Evolutionary conservation across 2,329 filamentous ascomycete genomes (phyloP).

Genomic region (Pseudomassariella vexata): DNA sequence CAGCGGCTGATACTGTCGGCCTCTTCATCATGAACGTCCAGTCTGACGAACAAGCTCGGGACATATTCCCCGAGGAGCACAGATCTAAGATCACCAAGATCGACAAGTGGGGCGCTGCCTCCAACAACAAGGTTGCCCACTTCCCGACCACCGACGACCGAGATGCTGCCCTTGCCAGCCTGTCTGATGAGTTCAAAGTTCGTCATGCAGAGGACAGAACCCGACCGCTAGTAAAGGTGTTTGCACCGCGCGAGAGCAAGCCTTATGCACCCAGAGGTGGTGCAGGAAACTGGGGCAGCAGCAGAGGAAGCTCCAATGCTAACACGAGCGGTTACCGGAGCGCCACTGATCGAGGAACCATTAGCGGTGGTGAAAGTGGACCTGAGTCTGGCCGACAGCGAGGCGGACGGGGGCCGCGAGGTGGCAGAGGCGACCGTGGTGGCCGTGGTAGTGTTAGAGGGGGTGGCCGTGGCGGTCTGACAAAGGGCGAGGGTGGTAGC

Average conservation of each 20-base stretch:
- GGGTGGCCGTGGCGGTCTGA: conserved; percentile 25
- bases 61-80: conserved; percentile 79
- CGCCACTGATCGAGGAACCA: conserved; percentile 61
- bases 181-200: conserved; percentile 73
- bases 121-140: conserved; percentile 71
- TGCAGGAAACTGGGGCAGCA: conserved; percentile 62
- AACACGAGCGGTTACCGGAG: conserved; percentile 74
- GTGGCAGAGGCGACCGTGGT: conserved; percentile 51
- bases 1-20: conserved; percentile 64
- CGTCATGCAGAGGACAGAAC: conserved; percentile 66
- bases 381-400: conserved; percentile 52
- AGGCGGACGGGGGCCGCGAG: conserved; percentile 51
- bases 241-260: conserved; percentile 61
- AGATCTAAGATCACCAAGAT: conserved; percentile 72
- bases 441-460: conserved; percentile 50
- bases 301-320: conserved; percentile 52
- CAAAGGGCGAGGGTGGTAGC: conserved; percentile 52
- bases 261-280: conserved; percentile 54
- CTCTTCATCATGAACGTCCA: conserved; percentile 87
- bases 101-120: conserved; percentile 68
- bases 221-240: conserved; percentile 78
- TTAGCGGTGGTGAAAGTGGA: conserved; percentile 66
- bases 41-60: conserved; percentile 74
- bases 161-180: conserved; percentile 67
- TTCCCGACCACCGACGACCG: conserved; percentile 78